Percentiles rank a stretch among this genome's conserved stretches.
phyloP scores from a whole-genome alignment of 306 rosid genomes.

The Malus orientalis region DNA sequence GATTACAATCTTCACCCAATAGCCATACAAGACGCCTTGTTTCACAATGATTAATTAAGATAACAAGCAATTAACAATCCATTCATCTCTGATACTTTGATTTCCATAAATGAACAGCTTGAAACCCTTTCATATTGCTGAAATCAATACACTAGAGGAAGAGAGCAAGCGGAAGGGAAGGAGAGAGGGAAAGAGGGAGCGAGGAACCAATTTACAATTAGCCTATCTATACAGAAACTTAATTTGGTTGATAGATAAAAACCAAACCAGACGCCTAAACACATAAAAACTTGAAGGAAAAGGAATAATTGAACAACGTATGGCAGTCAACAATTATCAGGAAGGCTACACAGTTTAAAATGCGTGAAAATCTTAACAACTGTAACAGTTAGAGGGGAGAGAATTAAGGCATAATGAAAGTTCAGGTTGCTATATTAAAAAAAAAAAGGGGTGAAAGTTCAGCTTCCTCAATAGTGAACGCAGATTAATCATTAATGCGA shows the following conservation, averaged over 20 bases:
- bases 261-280: not conserved
- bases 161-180: not conserved
- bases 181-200: not conserved
- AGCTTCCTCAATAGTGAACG: not conserved
- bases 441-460: not conserved
- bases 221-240: not conserved
- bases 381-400: not conserved
- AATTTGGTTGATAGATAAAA: not conserved
- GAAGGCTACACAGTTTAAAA: not conserved
- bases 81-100: not conserved
- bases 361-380: not conserved
- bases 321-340: not conserved
- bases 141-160: not conserved
- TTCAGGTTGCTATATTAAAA: no score
- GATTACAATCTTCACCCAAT: not conserved
- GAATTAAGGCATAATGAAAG: no score
- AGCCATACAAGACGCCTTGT: not conserved
- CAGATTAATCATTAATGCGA: not conserved
- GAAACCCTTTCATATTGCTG: not conserved
- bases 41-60: not conserved
- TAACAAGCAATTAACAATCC: not conserved
- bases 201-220: not conserved
- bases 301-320: not conserved
- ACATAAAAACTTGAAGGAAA: not conserved
- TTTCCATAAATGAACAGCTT: not conserved